These are phyloP conservation scores for Arctium minus DNA, from an alignment of 129 eudicot species.

Conservation along the genomic window DNA sequence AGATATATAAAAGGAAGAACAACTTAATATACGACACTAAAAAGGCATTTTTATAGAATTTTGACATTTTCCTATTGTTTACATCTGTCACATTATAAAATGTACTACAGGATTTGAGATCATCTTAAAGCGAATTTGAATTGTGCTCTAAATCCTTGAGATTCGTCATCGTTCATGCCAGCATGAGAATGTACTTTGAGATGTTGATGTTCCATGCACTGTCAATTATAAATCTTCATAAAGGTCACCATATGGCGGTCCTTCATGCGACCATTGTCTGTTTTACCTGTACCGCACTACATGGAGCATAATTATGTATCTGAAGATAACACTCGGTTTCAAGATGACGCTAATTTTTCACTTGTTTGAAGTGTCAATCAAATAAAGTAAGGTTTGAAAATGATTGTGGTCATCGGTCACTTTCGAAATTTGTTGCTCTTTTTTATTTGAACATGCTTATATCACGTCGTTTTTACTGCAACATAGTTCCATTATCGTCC, in stretches of 20 bases:
- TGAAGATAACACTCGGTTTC: not conserved
- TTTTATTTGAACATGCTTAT: not conserved
- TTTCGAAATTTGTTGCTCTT: not conserved
- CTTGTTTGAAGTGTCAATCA: not conserved
- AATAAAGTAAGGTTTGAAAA: not conserved
- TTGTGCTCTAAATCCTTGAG: conserved; percentile 12
- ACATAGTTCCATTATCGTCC: not conserved
- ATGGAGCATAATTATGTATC: not conserved
- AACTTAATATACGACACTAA: not conserved
- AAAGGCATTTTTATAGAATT: too few species aligned
- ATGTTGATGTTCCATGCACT: conserved; percentile 14
- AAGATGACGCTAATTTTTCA: not conserved
- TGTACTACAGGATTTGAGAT: not conserved
- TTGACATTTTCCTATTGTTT: not conserved
- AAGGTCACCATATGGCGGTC: conserved; percentile 17
- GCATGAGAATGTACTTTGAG: conserved; percentile 8
- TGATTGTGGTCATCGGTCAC: not conserved
- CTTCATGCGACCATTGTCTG: not conserved
- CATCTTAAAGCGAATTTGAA: not conserved
- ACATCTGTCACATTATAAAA: not conserved
- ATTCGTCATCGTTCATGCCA: conserved; percentile 1
- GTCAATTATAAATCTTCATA: conserved; percentile 19
- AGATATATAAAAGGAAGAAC: too few species aligned
- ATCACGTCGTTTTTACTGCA: not conserved
- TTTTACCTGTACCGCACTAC: not conserved